Conservation (phyloP, 108 stramenopile species). For the Pseudonitzschia multiseries region DNA sequence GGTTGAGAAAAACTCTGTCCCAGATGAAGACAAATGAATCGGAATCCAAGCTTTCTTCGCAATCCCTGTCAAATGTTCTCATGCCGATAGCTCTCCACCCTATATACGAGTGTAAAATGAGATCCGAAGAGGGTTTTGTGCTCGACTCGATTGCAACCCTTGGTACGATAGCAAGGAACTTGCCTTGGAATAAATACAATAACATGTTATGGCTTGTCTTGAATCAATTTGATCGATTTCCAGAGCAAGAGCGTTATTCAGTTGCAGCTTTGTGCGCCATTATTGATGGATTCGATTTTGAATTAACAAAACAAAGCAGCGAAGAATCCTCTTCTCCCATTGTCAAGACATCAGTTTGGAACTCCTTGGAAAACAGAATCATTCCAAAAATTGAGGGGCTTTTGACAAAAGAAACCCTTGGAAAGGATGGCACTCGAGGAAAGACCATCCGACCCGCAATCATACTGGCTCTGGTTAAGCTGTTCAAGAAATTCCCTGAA, state of each 20-base stretch:
- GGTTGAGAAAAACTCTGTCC: conserved; percentile 63
- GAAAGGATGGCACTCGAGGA: conserved; percentile 60
- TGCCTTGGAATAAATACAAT: conserved; percentile 89
- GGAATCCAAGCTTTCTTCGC: conserved; percentile 41
- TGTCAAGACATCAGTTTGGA: conserved; percentile 64
- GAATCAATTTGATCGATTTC: conserved; percentile 65
- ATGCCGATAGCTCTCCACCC: conserved; percentile 87
- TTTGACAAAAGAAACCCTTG: conserved; percentile 73
- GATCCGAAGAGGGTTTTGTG: conserved; percentile 68
- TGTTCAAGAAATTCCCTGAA: conserved; percentile 85
- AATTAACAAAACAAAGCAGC: conserved; percentile 34
- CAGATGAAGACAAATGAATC: conserved; percentile 16
- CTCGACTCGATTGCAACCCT: conserved; percentile 78
- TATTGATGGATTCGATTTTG: conserved; percentile 86
- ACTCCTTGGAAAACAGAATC: conserved; percentile 64
- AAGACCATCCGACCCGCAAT: conserved; percentile 82
- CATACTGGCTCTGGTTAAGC: conserved; percentile 87
- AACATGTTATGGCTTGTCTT: conserved; percentile 62
- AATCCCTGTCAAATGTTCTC: conserved; percentile 71
- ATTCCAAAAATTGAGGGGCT: conserved; percentile 81
- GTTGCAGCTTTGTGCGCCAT: conserved; percentile 76
- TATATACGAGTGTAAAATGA: conserved; percentile 78
- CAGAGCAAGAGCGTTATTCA: conserved; percentile 74
- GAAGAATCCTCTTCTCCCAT: not conserved
- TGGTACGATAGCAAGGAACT: conserved; percentile 66